Percentiles rank a stretch among this genome's conserved stretches.
phyloP scores from a whole-genome alignment of 1,284 basidiomycete species.

The Austropuccinia psidii region DNA sequence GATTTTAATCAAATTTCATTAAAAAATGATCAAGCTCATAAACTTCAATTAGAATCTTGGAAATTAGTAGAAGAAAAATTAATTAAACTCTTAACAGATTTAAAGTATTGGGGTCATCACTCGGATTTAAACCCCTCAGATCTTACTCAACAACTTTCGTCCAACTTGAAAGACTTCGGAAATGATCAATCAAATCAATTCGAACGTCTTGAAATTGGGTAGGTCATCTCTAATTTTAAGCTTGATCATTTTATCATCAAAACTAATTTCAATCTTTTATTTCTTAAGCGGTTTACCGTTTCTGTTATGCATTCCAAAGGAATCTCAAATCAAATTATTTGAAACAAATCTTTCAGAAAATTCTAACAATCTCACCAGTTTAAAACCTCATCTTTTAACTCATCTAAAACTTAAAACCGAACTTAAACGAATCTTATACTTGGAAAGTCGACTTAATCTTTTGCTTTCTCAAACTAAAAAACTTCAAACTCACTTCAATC shows the following conservation, averaged over 20 bases:
- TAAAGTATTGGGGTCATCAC: conserved; percentile 2
- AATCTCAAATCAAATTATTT: not conserved
- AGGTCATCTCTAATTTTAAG: not conserved
- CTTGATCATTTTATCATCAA: not conserved
- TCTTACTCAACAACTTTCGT: not conserved
- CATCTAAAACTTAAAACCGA: conserved; percentile 13
- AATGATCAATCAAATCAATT: conserved; percentile 3
- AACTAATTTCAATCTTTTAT: not conserved
- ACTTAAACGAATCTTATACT: conserved; percentile 19
- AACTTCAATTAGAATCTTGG: conserved; percentile 22
- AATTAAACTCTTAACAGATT: conserved; percentile 19
- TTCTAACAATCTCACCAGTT: not conserved
- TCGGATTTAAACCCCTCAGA: not conserved
- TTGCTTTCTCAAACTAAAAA: conserved; percentile 28
- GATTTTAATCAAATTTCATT: not conserved
- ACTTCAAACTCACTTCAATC: conserved; percentile 3
- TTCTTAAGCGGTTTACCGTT: conserved; percentile 28
- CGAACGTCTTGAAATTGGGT: conserved; percentile 31
- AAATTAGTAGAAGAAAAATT: conserved; percentile 6
- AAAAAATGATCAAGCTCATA: not conserved
- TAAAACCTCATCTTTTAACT: not conserved
- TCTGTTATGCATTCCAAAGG: conserved; percentile 24
- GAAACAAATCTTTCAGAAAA: not conserved
- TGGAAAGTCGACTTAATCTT: conserved; percentile 16
- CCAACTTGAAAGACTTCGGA: not conserved